Percentiles rank a stretch among this genome's conserved stretches.
Evolutionary conservation across 768 basidiomycete species (phyloP).

Genomic region (Pleurotus ostreatus): DNA sequence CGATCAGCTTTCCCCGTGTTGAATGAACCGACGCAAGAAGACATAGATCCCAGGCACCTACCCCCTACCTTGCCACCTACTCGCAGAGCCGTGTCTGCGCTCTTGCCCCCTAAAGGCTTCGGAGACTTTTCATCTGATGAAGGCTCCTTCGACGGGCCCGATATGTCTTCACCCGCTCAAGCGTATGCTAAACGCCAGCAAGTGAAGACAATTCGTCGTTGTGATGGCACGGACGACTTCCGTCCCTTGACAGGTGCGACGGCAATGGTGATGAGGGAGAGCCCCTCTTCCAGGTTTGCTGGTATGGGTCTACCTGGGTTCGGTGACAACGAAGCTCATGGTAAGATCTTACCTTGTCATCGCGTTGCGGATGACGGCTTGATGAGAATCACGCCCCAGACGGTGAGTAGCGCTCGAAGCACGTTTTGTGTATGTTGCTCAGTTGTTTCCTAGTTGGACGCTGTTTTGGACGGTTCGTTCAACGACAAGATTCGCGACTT

Average conservation of each 20-base stretch:
- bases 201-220: conserved; percentile 70
- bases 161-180: conserved; percentile 78
- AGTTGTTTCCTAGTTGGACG: conserved; percentile 54
- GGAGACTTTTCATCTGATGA: conserved; percentile 41
- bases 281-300: conserved; percentile 54
- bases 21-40: conserved; percentile 18
- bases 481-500: conserved; percentile 59
- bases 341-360: conserved; percentile 93
- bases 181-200: conserved; percentile 78
- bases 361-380: conserved; percentile 92
- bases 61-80: conserved; percentile 49
- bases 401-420: conserved; percentile 48
- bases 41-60: conserved; percentile 28
- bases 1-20: conserved; percentile 42
- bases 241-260: conserved; percentile 67
- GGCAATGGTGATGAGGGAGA: conserved; percentile 48
- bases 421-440: conserved; percentile 9
- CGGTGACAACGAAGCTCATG: conserved; percentile 88
- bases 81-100: conserved; percentile 75
- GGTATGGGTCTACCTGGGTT: conserved; percentile 75
- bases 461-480: conserved; percentile 74
- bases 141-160: conserved; percentile 61
- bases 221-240: conserved; percentile 82
- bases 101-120: conserved; percentile 62
- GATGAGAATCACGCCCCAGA: conserved; percentile 80